phyloP scores from a whole-genome alignment of 306 rosid species.

The Casuarina glauca region DNA sequence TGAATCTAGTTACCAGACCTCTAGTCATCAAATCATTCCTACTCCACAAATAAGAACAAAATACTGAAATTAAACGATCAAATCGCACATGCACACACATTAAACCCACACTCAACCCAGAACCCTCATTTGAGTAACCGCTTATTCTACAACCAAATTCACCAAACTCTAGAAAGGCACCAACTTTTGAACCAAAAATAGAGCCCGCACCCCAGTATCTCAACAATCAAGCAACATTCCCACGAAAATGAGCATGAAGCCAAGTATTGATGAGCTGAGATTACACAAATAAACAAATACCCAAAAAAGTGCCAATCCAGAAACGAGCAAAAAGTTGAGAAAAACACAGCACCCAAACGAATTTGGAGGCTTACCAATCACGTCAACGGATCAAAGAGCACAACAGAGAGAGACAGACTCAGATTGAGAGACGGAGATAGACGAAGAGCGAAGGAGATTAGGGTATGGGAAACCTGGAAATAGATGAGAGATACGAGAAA shows the following conservation, averaged over 20 bases:
- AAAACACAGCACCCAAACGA: conserved; percentile 25
- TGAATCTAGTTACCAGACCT: conserved; percentile 29
- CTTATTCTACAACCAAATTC: conserved; percentile 27
- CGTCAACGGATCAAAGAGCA: conserved; percentile 54
- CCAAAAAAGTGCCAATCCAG: conserved; percentile 36
- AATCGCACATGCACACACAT: conserved; percentile 51
- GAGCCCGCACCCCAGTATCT: conserved; percentile 29
- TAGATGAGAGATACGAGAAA: conserved; percentile 45
- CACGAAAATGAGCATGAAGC: conserved; percentile 30
- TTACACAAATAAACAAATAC: conserved; percentile 28
- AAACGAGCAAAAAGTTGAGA: conserved; percentile 25
- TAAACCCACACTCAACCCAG: conserved; percentile 41
- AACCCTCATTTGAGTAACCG: conserved; percentile 47
- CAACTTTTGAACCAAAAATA: conserved; percentile 30
- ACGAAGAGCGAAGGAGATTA: conserved; percentile 39
- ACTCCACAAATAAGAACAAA: conserved; percentile 27
- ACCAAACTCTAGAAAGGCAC: conserved; percentile 27
- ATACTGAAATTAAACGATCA: conserved; percentile 31
- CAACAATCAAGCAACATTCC: conserved; percentile 27
- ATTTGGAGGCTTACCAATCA: conserved; percentile 56
- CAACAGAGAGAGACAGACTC: conserved; percentile 28
- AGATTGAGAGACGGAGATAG: conserved; percentile 35
- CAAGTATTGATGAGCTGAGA: conserved; percentile 34
- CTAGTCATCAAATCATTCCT: conserved; percentile 23
- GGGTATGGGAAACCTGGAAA: conserved; percentile 62